phyloP scores from a whole-genome alignment of 2,329 filamentous ascomycete genomes.

The Alternaria dauci region DNA sequence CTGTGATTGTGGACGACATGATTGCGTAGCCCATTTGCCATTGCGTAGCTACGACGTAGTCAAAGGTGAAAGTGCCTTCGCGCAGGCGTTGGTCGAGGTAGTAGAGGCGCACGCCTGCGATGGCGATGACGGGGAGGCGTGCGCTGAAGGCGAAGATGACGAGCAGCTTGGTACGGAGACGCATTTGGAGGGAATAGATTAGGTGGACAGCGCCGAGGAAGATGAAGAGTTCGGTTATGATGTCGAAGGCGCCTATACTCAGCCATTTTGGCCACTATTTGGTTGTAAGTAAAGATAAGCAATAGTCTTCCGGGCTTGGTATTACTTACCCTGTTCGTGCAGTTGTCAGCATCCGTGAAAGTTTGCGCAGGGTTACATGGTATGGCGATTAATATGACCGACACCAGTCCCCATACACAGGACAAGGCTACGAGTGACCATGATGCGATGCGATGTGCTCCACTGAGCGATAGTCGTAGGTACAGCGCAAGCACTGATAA shows the following conservation, averaged over 20 bases:
- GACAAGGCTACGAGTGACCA: conserved; percentile 31
- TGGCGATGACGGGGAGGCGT: conserved; percentile 39
- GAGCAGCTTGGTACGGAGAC: conserved; percentile 32
- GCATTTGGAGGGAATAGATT: conserved; percentile 42
- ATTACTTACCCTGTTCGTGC: conserved; percentile 33
- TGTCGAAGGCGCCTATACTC: conserved; percentile 39
- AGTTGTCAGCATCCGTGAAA: conserved; percentile 24
- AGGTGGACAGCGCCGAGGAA: conserved; percentile 39
- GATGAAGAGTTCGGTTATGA: conserved; percentile 38
- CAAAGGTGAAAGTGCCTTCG: conserved; percentile 30
- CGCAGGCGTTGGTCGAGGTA: conserved; percentile 33
- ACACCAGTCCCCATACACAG: conserved; percentile 32
- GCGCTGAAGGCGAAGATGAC: conserved; percentile 43
- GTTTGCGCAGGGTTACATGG: conserved; percentile 36
- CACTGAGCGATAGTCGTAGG: conserved; percentile 37
- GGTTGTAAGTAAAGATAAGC: conserved; percentile 5
- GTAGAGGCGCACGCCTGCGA: conserved; percentile 36
- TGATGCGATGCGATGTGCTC: conserved; percentile 30
- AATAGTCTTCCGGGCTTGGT: too few species aligned
- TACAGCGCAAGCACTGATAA: conserved; percentile 40
- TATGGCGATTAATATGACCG: conserved; percentile 37
- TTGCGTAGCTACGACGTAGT: conserved; percentile 42
- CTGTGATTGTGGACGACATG: conserved; percentile 44
- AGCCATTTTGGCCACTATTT: conserved; percentile 41
- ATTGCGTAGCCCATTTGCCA: conserved; percentile 50